Percentiles rank a stretch among this genome's conserved stretches.
phyloP scores from a whole-genome alignment of 139 green algal genomes.

The Monoraphidium neglectum region DNA sequence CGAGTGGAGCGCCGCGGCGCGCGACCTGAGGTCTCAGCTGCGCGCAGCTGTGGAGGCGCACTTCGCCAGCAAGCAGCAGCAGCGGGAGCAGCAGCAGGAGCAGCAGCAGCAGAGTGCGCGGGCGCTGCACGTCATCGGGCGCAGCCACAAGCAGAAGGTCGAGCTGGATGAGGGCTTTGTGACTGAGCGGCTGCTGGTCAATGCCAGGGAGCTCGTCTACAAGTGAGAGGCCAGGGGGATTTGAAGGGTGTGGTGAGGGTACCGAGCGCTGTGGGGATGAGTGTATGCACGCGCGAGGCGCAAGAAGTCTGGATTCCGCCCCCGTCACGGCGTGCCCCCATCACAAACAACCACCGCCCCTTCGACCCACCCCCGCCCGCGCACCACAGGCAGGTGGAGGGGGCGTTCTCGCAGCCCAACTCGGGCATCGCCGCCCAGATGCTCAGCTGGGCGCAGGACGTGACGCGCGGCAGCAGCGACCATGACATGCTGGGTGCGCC shows the following conservation, averaged over 20 bases:
- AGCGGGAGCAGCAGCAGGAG: slow-evolving; percentile 1
- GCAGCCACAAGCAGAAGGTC: slow-evolving; percentile 83
- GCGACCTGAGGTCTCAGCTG: slow-evolving; percentile 16
- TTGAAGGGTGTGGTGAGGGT: no score
- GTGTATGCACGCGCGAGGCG: no score
- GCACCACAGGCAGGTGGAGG: slow-evolving; percentile 71
- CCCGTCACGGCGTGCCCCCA: background rate
- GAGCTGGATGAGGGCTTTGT: slow-evolving; percentile 71
- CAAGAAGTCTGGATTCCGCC: background rate
- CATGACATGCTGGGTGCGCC: slow-evolving; percentile 35
- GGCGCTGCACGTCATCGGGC: slow-evolving; percentile 52
- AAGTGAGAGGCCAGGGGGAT: no score
- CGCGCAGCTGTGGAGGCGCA: background rate
- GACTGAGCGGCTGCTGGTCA: slow-evolving; percentile 60
- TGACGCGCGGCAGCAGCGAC: slow-evolving; percentile 37
- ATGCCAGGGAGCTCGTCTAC: slow-evolving; percentile 32
- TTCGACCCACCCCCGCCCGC: background rate
- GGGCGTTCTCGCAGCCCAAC: slow-evolving; percentile 92
- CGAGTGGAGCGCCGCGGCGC: slow-evolving; percentile 47
- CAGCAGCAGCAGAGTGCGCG: background rate
- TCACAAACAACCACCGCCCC: background rate
- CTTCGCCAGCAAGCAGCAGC: no score
- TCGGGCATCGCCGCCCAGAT: slow-evolving; percentile 81
- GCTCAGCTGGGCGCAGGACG: slow-evolving; percentile 82
- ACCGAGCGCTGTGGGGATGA: background rate